Evolutionary conservation across 495 filamentous ascomycete genomes (phyloP).

Genomic region (Trichocladium uniseriatum): DNA sequence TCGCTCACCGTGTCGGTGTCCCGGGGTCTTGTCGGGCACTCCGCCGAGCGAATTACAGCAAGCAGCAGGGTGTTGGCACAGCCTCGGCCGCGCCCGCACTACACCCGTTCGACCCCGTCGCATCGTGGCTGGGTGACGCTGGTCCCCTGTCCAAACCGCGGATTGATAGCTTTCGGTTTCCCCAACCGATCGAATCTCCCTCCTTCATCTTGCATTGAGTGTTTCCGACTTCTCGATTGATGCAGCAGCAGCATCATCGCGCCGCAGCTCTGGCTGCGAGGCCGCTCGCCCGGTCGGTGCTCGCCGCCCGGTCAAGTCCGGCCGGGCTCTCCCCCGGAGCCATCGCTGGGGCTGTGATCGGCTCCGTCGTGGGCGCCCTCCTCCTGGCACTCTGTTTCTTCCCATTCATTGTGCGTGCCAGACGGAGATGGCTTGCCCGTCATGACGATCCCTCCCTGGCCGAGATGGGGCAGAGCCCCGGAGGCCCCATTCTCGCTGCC

Average conservation of each 20-base stretch:
- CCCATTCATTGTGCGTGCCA: slow-evolving; percentile 27
- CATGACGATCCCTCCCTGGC: slow-evolving; percentile 19
- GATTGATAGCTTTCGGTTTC: slow-evolving; percentile 1
- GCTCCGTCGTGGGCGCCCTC: slow-evolving; percentile 24
- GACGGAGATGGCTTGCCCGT: slow-evolving; percentile 16
- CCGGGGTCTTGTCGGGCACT: not conserved
- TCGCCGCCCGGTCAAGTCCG: slow-evolving; percentile 20
- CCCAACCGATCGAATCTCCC: not conserved
- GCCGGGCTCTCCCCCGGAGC: slow-evolving; percentile 24
- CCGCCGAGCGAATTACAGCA: not conserved
- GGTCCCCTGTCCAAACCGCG: not conserved
- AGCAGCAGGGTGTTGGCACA: slow-evolving; percentile 4
- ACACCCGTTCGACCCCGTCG: too few species aligned
- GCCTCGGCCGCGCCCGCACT: too few species aligned
- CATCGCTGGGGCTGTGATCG: slow-evolving; percentile 31
- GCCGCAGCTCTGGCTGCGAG: slow-evolving; percentile 6
- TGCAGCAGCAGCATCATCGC: slow-evolving; percentile 8
- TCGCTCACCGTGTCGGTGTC: too few species aligned
- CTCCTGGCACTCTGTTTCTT: slow-evolving; percentile 26
- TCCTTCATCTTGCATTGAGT: not conserved
- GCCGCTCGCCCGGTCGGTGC: slow-evolving; percentile 16
- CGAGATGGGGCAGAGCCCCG: slow-evolving; percentile 29
- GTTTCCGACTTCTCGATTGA: slow-evolving; percentile 1
- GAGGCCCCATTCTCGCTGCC: slow-evolving; percentile 23
- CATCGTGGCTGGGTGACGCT: slow-evolving; percentile 5